Evolutionary conservation across 345 rosid species (phyloP).

Genomic region (Kernera saxatilis): DNA sequence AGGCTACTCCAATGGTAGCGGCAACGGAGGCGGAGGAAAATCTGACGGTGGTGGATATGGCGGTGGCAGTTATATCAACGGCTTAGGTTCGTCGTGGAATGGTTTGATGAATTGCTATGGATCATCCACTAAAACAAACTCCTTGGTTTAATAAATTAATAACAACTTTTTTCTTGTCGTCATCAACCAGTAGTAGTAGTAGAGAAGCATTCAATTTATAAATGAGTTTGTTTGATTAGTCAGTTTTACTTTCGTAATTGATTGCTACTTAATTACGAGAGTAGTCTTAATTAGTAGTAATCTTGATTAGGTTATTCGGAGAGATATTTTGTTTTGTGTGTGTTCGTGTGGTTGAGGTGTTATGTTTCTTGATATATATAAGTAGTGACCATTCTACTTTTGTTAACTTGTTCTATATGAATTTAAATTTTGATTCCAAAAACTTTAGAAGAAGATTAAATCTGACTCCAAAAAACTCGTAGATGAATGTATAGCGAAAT

Average conservation of each 20-base stretch:
- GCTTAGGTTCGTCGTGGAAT: slow-evolving; percentile 33
- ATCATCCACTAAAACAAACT: slow-evolving; percentile 29
- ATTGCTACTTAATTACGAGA: slow-evolving; percentile 5
- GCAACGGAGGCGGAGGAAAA: slow-evolving; percentile 14
- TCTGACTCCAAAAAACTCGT: not conserved
- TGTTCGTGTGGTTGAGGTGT: slow-evolving; percentile 26
- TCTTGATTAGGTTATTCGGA: not conserved
- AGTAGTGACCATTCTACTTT: not conserved
- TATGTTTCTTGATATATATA: slow-evolving; percentile 21
- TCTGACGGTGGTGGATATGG: slow-evolving; percentile 31
- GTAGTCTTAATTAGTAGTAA: not conserved
- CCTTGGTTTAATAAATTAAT: slow-evolving; percentile 21
- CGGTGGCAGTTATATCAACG: slow-evolving; percentile 24
- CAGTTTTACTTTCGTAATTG: not conserved
- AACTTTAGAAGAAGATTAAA: not conserved
- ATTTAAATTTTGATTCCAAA: not conserved
- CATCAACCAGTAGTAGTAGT: not conserved
- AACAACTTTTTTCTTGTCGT: not conserved
- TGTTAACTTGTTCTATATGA: not conserved
- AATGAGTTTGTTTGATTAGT: slow-evolving; percentile 16
- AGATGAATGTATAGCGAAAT: too few relatives aligned
- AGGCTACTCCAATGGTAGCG: slow-evolving; percentile 42
- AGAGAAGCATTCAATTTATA: slow-evolving; percentile 1
- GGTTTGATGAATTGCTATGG: slow-evolving; percentile 32
- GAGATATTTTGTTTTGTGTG: slow-evolving; percentile 18